Percentiles rank a stretch among this genome's conserved stretches.
phyloP scores from a whole-genome alignment of 73 alveolate genomes.

The Paramecium tetraurelia region DNA sequence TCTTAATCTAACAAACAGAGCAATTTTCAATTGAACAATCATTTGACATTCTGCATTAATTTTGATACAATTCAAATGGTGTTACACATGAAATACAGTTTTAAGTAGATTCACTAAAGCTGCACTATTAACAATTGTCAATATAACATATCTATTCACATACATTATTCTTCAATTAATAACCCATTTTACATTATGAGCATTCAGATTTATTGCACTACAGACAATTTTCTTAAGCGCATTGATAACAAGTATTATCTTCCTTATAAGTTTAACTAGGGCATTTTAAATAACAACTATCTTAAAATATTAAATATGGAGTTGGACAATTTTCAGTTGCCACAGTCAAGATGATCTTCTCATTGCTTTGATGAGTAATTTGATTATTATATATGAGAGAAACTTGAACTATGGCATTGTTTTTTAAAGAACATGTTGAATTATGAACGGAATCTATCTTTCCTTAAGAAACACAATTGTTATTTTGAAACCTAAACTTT shows the following conservation, averaged over 20 bases:
- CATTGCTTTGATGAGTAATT: background rate
- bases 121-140: background rate
- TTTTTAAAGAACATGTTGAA: constrained; percentile 5
- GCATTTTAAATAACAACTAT: background rate
- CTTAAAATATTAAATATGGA: background rate
- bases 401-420: background rate
- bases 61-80: background rate
- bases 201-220: background rate
- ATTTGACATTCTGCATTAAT: background rate
- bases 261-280: background rate
- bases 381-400: background rate
- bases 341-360: background rate
- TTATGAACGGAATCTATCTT: background rate
- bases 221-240: background rate
- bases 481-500: background rate
- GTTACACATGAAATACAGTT: background rate
- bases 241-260: background rate
- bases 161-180: background rate
- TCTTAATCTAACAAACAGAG: background rate
- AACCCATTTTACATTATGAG: background rate
- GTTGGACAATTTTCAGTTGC: background rate
- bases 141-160: background rate
- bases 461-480: background rate
- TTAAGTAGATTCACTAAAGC: background rate
- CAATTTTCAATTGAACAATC: background rate